Evolutionary conservation across 345 rosid species (phyloP), one percentile per base, ranked within the genome.

Genomic region (Arabis hirsuta): DNA sequence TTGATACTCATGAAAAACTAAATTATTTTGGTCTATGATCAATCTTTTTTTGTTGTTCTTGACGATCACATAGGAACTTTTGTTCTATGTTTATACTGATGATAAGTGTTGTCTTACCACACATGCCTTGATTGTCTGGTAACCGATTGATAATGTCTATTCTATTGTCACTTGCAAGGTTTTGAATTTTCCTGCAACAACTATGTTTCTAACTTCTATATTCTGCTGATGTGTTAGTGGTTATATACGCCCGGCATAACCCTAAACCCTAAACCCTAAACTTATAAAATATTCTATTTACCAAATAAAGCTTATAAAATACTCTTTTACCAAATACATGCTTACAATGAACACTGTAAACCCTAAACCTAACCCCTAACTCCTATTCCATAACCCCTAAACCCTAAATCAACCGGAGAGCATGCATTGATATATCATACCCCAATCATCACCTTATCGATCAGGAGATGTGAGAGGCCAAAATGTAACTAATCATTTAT

Each of bases 401-500:
- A n/a, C n/a, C n/a, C n/a, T n/a, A n/a, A n/a, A n/a, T n/a, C n/a
- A n/a, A n/a, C n/a, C 14, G 72, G 34, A 10, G 71, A 71, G 39
- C 82, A 71, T 74, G 50, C 65, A 55, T 50, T 46, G 78, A 80
- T 57, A 9, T 45, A 36, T 70, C 82, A 13, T 47, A 53, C 14
- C 54, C 79, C 52, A 75, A 26, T 63, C 78, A 69, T 62, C 77
- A 76, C 44, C 73, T 63, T 70, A 67, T 65, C 12, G 74, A 74
- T 60, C 71, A 80, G n/a, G n/a, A n/a, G n/a, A n/a, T 9, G 26
- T 19, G 53, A 44, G 13, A n/a, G n/a, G 26, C 61, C 26, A 41
- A 31, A 74, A 16, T 58, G 62, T 42, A 74, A 58, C 10, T 67
- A 64, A 36, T 12, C 43, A 66, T 48, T 34, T 58, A n/a, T 41